Base-by-base conservation (phyloP, 192 early-diverging fungal species). In the Coemansia javaensis region DNA sequence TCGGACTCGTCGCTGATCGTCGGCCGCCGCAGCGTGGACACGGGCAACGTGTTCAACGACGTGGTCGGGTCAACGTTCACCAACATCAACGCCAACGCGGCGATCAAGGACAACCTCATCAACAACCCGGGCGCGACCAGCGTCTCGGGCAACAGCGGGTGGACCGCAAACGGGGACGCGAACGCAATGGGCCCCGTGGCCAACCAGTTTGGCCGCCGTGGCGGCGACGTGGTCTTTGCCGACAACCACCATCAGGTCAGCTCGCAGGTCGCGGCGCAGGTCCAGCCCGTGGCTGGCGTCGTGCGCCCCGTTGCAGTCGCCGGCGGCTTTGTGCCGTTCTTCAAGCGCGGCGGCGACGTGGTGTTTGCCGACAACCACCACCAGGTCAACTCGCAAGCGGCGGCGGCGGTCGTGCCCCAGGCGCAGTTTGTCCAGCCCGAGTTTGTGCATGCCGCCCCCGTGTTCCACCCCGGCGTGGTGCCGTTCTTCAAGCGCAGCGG, bases 151-250 rank as follows among this genome's bases (percentile, higher is more conserved):
- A 74, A 74, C 47, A 53, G 61, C 36, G 70, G 70, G 37, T 74
- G 70, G 70, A 62, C 70, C 9, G 63, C 70, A 20, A 74, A 74
- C 51, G 70, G 70, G 27, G 63, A 74, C 43, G 27, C 49, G 27
- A 74, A 74, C 47, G 20, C 36, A 13, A 53, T 74, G 21, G 70
- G 70, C 13, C 70, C 70, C 22, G 70, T 66, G 15, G 58, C 66
- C 54, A 74, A 65, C 59, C 32, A 50, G 18, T 74, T 74, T 31
- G 62, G 69, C 16, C 54, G 45, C 47, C 65, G 65, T 15, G 40
- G 34, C 40, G 65, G 65, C 21, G 65, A 67, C 25, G 46, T 67
- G n/a, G 65, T 67, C 3, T 59, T 67, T 47, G 57, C 65, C 15
- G 53, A 67, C 30, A 55, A 50, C 38, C 54, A 62, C 40, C 66